Conservation (phyloP, 345 rosid genomes). For the Rhodamnia argentea region DNA sequence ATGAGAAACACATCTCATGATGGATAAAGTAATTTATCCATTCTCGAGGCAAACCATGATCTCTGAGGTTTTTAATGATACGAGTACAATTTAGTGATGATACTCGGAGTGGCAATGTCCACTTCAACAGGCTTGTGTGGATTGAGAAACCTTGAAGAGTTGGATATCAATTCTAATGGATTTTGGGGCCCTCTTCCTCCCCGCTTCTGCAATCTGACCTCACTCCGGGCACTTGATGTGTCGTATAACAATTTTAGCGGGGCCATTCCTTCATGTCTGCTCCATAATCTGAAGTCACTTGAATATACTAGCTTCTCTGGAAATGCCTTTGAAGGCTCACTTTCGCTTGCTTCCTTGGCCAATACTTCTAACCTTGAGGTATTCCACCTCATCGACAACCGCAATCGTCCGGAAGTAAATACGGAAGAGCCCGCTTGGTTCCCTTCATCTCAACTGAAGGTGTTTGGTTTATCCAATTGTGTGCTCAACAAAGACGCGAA, state of each 20-base stretch:
- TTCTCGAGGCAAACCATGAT: background rate
- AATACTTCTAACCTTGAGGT: background rate
- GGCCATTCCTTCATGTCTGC: background rate
- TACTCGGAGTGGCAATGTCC: background rate
- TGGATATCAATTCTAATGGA: background rate
- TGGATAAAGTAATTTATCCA: background rate
- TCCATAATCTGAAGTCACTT: background rate
- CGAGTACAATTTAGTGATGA: background rate
- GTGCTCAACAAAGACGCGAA: background rate
- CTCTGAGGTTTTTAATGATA: background rate
- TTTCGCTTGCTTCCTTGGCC: background rate
- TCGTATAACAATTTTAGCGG: background rate
- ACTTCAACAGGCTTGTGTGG: background rate
- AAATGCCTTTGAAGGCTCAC: background rate
- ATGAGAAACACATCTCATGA: no score
- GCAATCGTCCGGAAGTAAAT: background rate
- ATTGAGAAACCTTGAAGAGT: background rate
- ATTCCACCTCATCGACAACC: background rate
- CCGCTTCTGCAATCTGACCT: background rate
- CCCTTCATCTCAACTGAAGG: background rate
- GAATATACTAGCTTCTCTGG: background rate
- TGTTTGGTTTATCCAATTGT: background rate
- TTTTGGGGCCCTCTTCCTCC: background rate
- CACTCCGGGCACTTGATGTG: background rate
- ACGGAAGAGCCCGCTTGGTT: background rate